Evolutionary conservation across 768 basidiomycete species (phyloP).

Genomic region (Suillus americanus): DNA sequence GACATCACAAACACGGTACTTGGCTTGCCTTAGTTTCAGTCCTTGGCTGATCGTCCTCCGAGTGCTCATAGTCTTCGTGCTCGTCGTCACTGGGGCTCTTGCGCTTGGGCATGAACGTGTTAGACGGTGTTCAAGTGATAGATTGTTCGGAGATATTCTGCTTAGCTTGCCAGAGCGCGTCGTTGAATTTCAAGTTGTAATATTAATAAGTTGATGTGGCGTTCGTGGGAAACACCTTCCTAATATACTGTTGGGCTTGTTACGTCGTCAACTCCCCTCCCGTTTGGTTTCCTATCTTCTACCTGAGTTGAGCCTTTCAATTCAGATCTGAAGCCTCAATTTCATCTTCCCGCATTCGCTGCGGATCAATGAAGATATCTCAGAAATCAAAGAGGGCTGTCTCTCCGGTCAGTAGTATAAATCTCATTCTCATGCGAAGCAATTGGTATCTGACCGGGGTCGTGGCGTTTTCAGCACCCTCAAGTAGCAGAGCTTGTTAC

Average conservation of each 20-base stretch:
- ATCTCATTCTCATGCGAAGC: constrained; percentile 9
- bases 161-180: constrained; percentile 8
- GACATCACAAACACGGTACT: background rate
- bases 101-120: constrained; percentile 17
- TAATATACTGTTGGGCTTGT: constrained; percentile 28
- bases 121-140: background rate
- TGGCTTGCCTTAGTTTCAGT: background rate
- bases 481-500: constrained; percentile 80
- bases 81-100: constrained; percentile 19
- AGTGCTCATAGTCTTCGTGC: constrained; percentile 16
- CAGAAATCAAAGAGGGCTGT: constrained; percentile 82
- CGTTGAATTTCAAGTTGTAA: constrained; percentile 9
- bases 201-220: background rate
- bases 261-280: constrained; percentile 21
- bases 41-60: background rate
- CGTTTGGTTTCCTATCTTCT: constrained; percentile 10
- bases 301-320: constrained; percentile 14
- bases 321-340: constrained; percentile 13
- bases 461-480: constrained; percentile 51
- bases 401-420: constrained; percentile 61
- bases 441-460: constrained; percentile 1
- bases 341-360: constrained; percentile 39
- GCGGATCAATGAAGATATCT: constrained; percentile 82
- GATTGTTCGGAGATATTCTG: background rate
- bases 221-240: constrained; percentile 25